A percentile compares a stretch with the other conserved stretches of the same genome.
Evolutionary conservation across 345 rosid species (phyloP).

Genomic region (Barbarea vulgaris): DNA sequence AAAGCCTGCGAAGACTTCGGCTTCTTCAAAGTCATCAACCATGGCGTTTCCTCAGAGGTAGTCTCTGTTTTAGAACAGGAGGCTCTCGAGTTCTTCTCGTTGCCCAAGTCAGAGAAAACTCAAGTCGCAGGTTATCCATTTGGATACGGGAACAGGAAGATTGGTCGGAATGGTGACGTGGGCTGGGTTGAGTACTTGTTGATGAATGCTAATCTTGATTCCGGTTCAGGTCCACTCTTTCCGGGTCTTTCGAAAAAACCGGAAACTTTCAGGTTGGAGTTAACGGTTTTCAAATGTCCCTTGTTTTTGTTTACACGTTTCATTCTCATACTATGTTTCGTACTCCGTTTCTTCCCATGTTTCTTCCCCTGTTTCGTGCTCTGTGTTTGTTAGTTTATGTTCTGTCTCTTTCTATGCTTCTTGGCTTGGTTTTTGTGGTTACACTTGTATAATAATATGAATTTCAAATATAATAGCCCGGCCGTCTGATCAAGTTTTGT

Average conservation of each 20-base stretch:
- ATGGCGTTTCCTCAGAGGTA: conserved; percentile 64
- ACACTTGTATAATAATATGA: neutral
- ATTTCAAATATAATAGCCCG: too few species aligned
- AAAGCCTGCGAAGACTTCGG: conserved; percentile 70
- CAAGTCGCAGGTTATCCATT: conserved; percentile 59
- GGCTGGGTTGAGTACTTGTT: conserved; percentile 84
- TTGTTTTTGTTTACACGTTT: conserved; percentile 2
- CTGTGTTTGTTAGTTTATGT: neutral
- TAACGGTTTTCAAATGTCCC: neutral
- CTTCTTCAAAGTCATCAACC: conserved; percentile 80
- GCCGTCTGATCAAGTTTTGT: neutral
- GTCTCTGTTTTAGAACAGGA: conserved; percentile 54
- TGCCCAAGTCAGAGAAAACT: conserved; percentile 63
- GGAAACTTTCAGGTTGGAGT: conserved; percentile 53
- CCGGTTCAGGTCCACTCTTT: conserved; percentile 27
- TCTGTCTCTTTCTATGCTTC: conserved; percentile 1
- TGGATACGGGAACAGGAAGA: conserved; percentile 72
- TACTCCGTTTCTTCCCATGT: neutral
- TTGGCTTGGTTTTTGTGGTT: neutral
- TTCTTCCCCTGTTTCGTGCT: neutral
- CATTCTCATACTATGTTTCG: neutral
- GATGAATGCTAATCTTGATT: conserved; percentile 50
- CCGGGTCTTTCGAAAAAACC: conserved; percentile 42
- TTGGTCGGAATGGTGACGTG: conserved; percentile 73
- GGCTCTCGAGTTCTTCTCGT: conserved; percentile 62